Base-by-base conservation (phyloP, 371 early-diverging fungal genomes). In the Mortierella sp. region DNA sequence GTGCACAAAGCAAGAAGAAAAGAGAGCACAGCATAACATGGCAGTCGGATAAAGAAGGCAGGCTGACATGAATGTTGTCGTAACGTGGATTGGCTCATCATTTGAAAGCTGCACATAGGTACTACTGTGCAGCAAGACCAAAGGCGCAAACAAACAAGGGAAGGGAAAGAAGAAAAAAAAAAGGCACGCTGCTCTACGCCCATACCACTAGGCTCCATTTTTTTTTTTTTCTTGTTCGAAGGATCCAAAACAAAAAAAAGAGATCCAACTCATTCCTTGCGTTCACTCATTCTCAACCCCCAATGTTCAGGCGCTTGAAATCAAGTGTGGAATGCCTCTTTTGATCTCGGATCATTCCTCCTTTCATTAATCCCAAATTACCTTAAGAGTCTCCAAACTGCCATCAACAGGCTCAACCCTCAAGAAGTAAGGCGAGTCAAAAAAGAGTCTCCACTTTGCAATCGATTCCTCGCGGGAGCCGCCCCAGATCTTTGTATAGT, bases 331-430 rank as follows among this genome's bases (percentile, higher is more conserved):
- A 46, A 46, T 46, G 48, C 9, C 9, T 8, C 1, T 5, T 46
- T 13, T 46, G 48, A 46, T 46, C 48, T 46, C 48, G 48, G 48
- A 46, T 46, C 48, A 46, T 10, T 1, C 5, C 2, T 9, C 9
- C 48, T 9, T 46, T 46, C 48, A 8, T 46, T 46, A 5, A 8
- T 43, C 43, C 48, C 48, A 46, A 46, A 11, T 26, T 86, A 89
- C 89, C 83, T 89, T 90, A n/a, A 91, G 72, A 54, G 90, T 89
- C 59, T 91, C 91, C 46, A 90, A 76, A 71, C 90, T 89, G 73
- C 88, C 90, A 13, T 91, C 91, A 46, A 90, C 88, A n/a, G 90
- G 90, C 51, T 90, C 81, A 26, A 90, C 88, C 51, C 82, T 82
- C 51, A 82, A 81, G 73, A 91, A 91, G 67, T 91, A 82, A 4